These are phyloP conservation scores for Trichoderma koningii DNA, from an alignment of 2,329 filamentous ascomycete genomes.

Conservation along the genomic window DNA sequence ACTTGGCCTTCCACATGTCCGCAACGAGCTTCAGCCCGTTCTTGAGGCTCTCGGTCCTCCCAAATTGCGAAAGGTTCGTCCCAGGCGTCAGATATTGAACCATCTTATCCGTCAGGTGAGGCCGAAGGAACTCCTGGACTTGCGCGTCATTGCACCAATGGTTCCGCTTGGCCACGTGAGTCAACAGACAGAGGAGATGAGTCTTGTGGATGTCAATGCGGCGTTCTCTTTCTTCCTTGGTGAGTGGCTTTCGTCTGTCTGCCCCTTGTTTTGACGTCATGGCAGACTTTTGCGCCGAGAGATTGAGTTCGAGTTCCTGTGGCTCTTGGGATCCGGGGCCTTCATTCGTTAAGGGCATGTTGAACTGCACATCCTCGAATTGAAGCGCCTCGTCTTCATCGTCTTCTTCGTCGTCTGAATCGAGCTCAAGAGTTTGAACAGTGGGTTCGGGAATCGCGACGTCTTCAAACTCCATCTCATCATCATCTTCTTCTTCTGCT, in stretches of 20 bases:
- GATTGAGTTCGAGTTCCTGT: slow-evolving; percentile 53
- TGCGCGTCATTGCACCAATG: slow-evolving; percentile 80
- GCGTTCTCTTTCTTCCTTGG: slow-evolving; percentile 53
- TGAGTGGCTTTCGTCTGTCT: slow-evolving; percentile 55
- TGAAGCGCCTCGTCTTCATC: slow-evolving; percentile 46
- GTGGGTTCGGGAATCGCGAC: slow-evolving; percentile 51
- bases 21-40: slow-evolving; percentile 73
- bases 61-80: slow-evolving; percentile 69
- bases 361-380: slow-evolving; percentile 55
- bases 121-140: slow-evolving; percentile 66
- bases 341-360: slow-evolving; percentile 34
- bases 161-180: slow-evolving; percentile 77
- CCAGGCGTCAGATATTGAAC: slow-evolving; percentile 69
- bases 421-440: slow-evolving; percentile 54
- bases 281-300: slow-evolving; percentile 49
- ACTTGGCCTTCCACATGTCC: slow-evolving; percentile 68
- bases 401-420: slow-evolving; percentile 49
- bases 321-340: slow-evolving; percentile 34
- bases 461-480: slow-evolving; percentile 54
- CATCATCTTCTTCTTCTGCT: slow-evolving; percentile 44
- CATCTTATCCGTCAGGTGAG: slow-evolving; percentile 66
- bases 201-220: slow-evolving; percentile 81
- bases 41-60: slow-evolving; percentile 73
- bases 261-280: slow-evolving; percentile 36
- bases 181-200: slow-evolving; percentile 80